Percentiles rank a stretch among this genome's conserved stretches.
Evolutionary conservation across 768 basidiomycete species (phyloP).

Genomic region (Piloderma croceum): DNA sequence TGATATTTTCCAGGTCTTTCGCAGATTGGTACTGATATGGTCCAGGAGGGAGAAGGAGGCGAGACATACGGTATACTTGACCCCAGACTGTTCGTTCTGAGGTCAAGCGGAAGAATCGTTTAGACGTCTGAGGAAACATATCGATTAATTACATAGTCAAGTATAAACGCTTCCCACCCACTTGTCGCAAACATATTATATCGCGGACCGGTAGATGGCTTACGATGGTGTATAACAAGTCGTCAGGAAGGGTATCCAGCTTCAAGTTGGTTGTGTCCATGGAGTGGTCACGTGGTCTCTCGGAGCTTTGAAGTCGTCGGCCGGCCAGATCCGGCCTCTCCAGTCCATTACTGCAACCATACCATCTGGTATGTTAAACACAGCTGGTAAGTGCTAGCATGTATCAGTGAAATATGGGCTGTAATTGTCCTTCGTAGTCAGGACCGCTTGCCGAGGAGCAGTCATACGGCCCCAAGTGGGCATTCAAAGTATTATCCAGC

Average conservation of each 20-base stretch:
- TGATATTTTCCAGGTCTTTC: slow-evolving; percentile 1
- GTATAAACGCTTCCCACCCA: not conserved
- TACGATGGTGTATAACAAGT: not conserved
- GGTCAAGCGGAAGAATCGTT: not conserved
- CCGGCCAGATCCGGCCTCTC: too few species aligned
- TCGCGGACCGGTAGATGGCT: not conserved
- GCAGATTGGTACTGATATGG: not conserved
- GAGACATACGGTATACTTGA: not conserved
- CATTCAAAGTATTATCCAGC: slow-evolving; percentile 32
- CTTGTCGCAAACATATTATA: not conserved
- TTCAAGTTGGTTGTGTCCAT: not conserved
- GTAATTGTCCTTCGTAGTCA: slow-evolving; percentile 20
- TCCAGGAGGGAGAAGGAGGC: not conserved
- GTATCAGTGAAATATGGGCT: not conserved
- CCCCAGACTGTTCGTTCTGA: slow-evolving; percentile 1
- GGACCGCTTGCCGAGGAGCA: slow-evolving; percentile 38
- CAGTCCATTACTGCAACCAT: too few species aligned
- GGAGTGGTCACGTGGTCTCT: too few species aligned
- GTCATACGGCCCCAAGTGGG: slow-evolving; percentile 41
- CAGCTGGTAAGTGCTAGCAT: slow-evolving; percentile 23
- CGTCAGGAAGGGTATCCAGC: not conserved
- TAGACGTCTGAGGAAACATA: not conserved
- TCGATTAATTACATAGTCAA: not conserved
- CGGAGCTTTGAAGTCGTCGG: too few species aligned
- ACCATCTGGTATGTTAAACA: slow-evolving; percentile 40